Conservation (phyloP, 495 filamentous ascomycete genomes). For the Wilcoxina mikolae region DNA sequence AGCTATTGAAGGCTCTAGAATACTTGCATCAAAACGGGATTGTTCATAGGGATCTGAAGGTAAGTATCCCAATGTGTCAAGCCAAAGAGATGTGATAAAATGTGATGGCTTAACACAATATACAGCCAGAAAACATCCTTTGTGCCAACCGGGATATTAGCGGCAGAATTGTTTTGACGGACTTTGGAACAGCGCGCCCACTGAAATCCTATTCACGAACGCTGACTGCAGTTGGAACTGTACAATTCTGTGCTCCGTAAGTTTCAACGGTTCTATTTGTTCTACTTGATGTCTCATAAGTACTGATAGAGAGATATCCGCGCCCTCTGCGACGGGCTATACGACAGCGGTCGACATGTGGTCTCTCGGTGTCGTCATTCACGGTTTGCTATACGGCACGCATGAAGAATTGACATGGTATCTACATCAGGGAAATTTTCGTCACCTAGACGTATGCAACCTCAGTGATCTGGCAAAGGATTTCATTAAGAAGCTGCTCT, state of each 20-base stretch:
- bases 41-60: conserved; percentile 54
- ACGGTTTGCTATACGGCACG: conserved; percentile 31
- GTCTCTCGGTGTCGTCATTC: conserved; percentile 44
- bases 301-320: conserved; percentile 11
- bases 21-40: conserved; percentile 44
- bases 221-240: conserved; percentile 38
- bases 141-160: conserved; percentile 35
- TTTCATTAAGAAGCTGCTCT: conserved; percentile 40
- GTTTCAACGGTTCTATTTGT: conserved; percentile 15
- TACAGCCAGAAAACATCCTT: conserved; percentile 48
- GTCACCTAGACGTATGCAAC: neutral
- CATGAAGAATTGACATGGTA: neutral
- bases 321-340: conserved; percentile 29
- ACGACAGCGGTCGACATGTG: conserved; percentile 50
- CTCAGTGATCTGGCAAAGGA: conserved; percentile 36
- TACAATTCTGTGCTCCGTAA: conserved; percentile 50
- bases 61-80: neutral
- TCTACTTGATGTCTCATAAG: neutral
- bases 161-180: conserved; percentile 43
- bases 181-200: conserved; percentile 46
- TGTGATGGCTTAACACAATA: neutral
- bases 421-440: neutral
- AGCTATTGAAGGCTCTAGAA: conserved; percentile 45
- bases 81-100: neutral
- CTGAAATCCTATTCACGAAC: neutral